phyloP scores from a whole-genome alignment of 2,329 filamentous ascomycete genomes.

The Fusarium penzigii region DNA sequence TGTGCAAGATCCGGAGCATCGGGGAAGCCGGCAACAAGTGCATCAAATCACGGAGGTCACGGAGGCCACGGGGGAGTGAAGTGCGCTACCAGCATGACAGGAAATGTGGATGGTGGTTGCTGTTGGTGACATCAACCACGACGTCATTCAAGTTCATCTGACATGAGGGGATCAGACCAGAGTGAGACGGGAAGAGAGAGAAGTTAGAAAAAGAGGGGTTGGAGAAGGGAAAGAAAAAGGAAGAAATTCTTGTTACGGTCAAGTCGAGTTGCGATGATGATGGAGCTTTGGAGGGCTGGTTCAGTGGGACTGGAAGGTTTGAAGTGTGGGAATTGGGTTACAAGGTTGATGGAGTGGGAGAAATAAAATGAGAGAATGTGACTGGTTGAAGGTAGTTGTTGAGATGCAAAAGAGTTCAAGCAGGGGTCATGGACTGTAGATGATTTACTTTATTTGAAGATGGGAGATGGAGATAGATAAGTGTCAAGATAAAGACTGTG shows the following conservation, averaged over 20 bases:
- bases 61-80: not conserved
- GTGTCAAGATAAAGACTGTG: not conserved
- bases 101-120: not conserved
- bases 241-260: not conserved
- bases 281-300: not conserved
- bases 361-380: slow-evolving; percentile 10
- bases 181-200: too few species aligned
- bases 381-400: slow-evolving; percentile 12
- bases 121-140: not conserved
- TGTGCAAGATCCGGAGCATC: not conserved
- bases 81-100: not conserved
- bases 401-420: slow-evolving; percentile 1
- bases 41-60: not conserved
- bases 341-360: slow-evolving; percentile 13
- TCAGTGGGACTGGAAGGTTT: too few species aligned
- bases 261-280: not conserved
- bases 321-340: too few species aligned
- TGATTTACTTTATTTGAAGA: not conserved
- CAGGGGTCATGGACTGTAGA: too few species aligned
- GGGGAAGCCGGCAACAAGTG: not conserved
- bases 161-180: too few species aligned
- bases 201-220: not conserved
- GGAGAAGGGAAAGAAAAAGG: not conserved
- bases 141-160: not conserved
- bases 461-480: not conserved